Conservation (phyloP, 345 rosid genomes). For the Lenwebbia sp. region DNA sequence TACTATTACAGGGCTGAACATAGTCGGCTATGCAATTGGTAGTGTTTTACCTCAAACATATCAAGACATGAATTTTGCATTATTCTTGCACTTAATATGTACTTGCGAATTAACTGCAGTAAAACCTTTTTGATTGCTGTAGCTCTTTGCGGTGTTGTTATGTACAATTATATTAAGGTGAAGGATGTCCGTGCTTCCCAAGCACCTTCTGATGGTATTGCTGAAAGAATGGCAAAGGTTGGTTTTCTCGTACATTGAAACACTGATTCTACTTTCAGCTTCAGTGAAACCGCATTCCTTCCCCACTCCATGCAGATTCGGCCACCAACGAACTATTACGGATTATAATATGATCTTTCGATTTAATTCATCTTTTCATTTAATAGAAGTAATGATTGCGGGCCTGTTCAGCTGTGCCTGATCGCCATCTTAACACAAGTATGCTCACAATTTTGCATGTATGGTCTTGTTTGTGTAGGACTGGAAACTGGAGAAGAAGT, state of each 20-base stretch:
- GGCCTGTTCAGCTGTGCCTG: not conserved
- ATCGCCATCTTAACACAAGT: not conserved
- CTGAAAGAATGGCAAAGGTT: slow-evolving; percentile 84
- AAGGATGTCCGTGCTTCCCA: slow-evolving; percentile 80
- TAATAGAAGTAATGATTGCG: not conserved
- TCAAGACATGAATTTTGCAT: not conserved
- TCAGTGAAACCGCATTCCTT: not conserved
- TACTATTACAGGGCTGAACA: slow-evolving; percentile 81
- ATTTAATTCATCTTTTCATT: not conserved
- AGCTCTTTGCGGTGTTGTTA: slow-evolving; percentile 97
- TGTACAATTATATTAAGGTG: slow-evolving; percentile 91
- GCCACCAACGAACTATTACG: not conserved
- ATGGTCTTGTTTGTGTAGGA: slow-evolving; percentile 35
- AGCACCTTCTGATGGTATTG: slow-evolving; percentile 43
- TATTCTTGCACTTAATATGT: not conserved
- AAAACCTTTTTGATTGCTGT: slow-evolving; percentile 5
- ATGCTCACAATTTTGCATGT: not conserved
- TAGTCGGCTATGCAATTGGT: slow-evolving; percentile 97
- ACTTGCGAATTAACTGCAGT: not conserved
- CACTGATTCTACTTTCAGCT: not conserved
- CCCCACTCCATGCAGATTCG: not conserved
- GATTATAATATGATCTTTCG: not conserved
- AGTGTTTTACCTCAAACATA: slow-evolving; percentile 6
- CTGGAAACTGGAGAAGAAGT: slow-evolving; percentile 90
- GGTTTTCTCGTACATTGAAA: not conserved